These are phyloP conservation scores for baker's yeast (Saccharomyces cerevisiae) DNA, from an alignment of 805 yeast genomes.

Conservation along the genomic window DNA sequence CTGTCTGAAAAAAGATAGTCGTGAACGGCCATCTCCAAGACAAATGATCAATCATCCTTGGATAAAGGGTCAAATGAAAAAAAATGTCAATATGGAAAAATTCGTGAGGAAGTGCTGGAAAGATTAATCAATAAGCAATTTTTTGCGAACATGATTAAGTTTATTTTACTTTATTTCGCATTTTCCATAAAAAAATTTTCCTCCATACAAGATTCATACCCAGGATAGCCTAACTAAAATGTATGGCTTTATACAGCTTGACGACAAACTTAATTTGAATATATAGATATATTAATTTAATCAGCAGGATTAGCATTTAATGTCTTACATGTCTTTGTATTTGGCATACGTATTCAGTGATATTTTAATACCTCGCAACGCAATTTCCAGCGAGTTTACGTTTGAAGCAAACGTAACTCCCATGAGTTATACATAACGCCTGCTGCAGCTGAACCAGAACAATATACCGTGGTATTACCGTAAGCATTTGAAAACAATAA, in stretches of 20 bases:
- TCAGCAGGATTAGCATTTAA: not conserved
- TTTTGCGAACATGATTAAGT: not conserved
- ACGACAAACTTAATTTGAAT: not conserved
- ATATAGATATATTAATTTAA: not conserved
- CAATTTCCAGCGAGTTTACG: not conserved
- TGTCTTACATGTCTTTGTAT: not conserved
- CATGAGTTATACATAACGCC: not conserved
- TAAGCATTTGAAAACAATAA: not conserved
- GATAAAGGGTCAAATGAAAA: conserved; percentile 68
- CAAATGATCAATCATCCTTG: conserved; percentile 94
- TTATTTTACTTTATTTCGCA: not conserved
- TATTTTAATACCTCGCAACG: not conserved
- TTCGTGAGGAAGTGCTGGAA: conserved; percentile 73
- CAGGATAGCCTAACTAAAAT: not conserved
- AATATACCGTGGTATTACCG: not conserved
- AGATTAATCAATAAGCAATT: conserved; percentile 1
- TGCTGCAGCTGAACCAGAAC: not conserved
- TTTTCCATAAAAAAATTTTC: not conserved
- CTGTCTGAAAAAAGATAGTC: conserved; percentile 73
- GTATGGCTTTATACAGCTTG: not conserved
- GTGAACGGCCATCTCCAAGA: conserved; percentile 80
- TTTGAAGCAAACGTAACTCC: not conserved
- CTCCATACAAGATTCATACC: not conserved
- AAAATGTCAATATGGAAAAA: conserved; percentile 75
- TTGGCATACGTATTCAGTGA: not conserved